Conservation (phyloP, 2,329 filamentous ascomycete species). For the Sarocladium oryzae region DNA sequence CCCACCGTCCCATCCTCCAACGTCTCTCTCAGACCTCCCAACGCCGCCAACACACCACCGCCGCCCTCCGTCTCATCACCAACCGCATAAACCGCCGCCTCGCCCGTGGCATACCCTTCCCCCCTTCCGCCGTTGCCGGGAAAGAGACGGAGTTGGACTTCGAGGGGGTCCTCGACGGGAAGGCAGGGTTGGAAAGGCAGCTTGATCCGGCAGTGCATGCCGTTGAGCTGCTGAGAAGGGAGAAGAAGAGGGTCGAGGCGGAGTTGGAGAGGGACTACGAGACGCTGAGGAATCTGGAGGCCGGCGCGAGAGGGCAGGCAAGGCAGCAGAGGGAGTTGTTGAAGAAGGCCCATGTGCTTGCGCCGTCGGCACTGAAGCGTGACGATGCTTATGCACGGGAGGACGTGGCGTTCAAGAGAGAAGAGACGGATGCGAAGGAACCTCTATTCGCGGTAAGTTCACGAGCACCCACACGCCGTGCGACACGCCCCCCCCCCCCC, state of each 20-base stretch:
- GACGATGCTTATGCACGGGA: background rate
- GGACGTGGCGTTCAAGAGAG: slow-evolving; percentile 3
- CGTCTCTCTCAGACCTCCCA: slow-evolving; percentile 43
- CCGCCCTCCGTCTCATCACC: slow-evolving; percentile 48
- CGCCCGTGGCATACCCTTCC: slow-evolving; percentile 58
- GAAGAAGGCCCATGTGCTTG: slow-evolving; percentile 44
- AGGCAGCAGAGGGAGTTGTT: slow-evolving; percentile 42
- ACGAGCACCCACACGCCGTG: too few relatives aligned
- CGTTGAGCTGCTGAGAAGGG: slow-evolving; percentile 51
- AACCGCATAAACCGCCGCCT: slow-evolving; percentile 53
- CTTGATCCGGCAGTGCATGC: slow-evolving; percentile 58
- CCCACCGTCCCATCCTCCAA: slow-evolving; percentile 55
- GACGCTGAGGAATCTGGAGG: slow-evolving; percentile 42
- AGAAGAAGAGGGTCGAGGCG: slow-evolving; percentile 49
- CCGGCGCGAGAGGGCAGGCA: slow-evolving; percentile 49
- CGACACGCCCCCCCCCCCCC: too few relatives aligned
- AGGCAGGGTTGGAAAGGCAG: slow-evolving; percentile 47
- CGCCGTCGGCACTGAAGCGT: slow-evolving; percentile 27
- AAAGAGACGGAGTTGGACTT: slow-evolving; percentile 55
- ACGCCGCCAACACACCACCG: slow-evolving; percentile 46
- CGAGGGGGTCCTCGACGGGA: slow-evolving; percentile 57
- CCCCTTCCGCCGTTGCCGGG: slow-evolving; percentile 31
- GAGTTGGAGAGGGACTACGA: slow-evolving; percentile 51
- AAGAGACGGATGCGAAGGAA: slow-evolving; percentile 3
- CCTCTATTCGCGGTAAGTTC: background rate